Conservation (phyloP, 768 basidiomycete genomes). For the Amyloporia xantha region DNA sequence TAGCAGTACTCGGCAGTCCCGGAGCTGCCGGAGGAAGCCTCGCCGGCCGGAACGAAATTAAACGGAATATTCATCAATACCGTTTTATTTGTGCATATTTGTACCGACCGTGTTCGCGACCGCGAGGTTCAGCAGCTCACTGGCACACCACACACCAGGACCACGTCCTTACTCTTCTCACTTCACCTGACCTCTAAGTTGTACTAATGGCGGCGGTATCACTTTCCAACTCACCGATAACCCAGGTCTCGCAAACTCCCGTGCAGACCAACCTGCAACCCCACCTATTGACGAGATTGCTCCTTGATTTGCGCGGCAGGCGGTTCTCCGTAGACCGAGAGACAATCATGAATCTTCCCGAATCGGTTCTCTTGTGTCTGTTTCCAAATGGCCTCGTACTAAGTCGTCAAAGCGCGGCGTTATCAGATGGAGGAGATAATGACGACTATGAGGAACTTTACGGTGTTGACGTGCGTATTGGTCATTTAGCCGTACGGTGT, state of each 20-base stretch:
- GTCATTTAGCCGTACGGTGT: slow-evolving; percentile 6
- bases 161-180: neutral
- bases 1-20: neutral
- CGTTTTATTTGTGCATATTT: slow-evolving; percentile 1
- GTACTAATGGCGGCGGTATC: slow-evolving; percentile 19
- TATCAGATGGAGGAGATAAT: slow-evolving; percentile 67
- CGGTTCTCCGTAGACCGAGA: slow-evolving; percentile 95
- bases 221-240: slow-evolving; percentile 34
- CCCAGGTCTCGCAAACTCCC: slow-evolving; percentile 53
- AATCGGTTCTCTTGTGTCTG: slow-evolving; percentile 91
- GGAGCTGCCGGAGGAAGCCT: neutral
- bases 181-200: neutral
- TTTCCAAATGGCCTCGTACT: slow-evolving; percentile 97
- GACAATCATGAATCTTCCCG: slow-evolving; percentile 96
- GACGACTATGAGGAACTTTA: slow-evolving; percentile 90
- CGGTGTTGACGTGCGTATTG: slow-evolving; percentile 81
- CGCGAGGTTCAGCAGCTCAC: neutral
- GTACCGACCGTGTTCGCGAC: neutral
- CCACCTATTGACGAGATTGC: slow-evolving; percentile 80
- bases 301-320: slow-evolving; percentile 85
- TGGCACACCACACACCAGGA: neutral
- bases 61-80: too few relatives aligned
- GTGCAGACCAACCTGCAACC: slow-evolving; percentile 72
- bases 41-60: too few relatives aligned
- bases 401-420: slow-evolving; percentile 73